Evolutionary conservation across 768 basidiomycete species (phyloP).

Genomic region (Mycena chlorophos): DNA sequence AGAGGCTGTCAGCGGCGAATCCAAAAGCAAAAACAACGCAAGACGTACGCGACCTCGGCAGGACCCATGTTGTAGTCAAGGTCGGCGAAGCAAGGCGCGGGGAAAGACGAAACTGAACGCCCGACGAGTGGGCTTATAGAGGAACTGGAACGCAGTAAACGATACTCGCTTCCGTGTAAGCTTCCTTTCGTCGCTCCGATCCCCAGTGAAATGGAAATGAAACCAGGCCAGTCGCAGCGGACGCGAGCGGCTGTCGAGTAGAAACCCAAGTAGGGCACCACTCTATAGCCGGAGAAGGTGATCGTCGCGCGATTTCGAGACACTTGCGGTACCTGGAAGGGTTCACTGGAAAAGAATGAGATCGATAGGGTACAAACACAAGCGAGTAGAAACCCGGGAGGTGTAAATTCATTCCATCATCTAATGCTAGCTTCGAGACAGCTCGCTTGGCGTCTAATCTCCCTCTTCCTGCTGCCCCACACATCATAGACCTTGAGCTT

Average conservation of each 20-base stretch:
- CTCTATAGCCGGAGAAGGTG: neutral
- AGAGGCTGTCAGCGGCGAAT: neutral
- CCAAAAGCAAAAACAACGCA: neutral
- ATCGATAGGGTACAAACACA: no score
- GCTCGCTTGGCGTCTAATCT: slow-evolving; percentile 30
- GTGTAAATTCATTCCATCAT: slow-evolving; percentile 6
- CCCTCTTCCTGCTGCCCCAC: slow-evolving; percentile 49
- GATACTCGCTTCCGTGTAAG: slow-evolving; percentile 14
- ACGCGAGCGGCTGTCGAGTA: neutral
- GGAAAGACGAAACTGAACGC: slow-evolving; percentile 12
- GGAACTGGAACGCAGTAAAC: neutral
- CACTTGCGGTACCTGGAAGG: neutral
- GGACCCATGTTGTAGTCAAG: slow-evolving; percentile 6
- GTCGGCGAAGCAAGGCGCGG: neutral
- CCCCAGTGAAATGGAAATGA: slow-evolving; percentile 6
- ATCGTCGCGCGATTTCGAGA: neutral
- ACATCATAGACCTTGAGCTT: slow-evolving; percentile 67
- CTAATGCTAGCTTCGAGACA: slow-evolving; percentile 22
- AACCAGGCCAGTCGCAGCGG: neutral
- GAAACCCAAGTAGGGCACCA: neutral
- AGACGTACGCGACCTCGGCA: slow-evolving; percentile 19
- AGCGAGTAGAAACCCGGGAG: no score
- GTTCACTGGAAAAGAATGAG: neutral
- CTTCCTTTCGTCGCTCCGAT: slow-evolving; percentile 2
- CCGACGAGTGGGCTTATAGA: slow-evolving; percentile 18